Conservation (phyloP, 257 asterid species). For the Solanum medicagineum region DNA sequence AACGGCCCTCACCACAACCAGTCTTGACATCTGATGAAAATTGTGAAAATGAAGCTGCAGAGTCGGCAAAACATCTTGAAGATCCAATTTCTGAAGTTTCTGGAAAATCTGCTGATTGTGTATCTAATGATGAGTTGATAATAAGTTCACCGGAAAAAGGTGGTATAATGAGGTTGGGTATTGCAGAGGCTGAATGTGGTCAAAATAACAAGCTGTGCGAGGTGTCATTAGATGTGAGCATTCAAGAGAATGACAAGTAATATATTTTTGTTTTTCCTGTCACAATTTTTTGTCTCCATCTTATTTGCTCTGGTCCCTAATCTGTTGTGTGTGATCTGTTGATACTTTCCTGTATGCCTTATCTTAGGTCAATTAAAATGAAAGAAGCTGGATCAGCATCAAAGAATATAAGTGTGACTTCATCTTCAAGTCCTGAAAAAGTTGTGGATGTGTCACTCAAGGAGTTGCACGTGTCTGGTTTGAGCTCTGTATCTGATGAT, state of each 20-base stretch:
- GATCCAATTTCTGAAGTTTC: conserved; percentile 20
- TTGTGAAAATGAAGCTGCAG: conserved; percentile 22
- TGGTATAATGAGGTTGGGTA: conserved; percentile 2
- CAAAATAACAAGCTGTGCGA: conserved; percentile 13
- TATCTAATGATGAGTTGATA: conserved; percentile 13
- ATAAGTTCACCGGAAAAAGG: conserved; percentile 15
- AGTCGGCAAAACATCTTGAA: conserved; percentile 19
- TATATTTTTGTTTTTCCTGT: background rate
- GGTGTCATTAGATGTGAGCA: conserved; percentile 17
- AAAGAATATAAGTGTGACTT: conserved; percentile 17
- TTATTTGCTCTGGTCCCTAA: background rate
- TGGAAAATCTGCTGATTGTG: conserved; percentile 18
- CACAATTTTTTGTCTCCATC: background rate
- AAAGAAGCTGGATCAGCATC: conserved; percentile 24
- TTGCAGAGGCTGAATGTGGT: conserved; percentile 23
- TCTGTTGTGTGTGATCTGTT: background rate
- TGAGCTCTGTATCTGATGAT: conserved; percentile 28
- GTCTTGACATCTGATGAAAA: conserved; percentile 6
- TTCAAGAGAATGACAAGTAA: conserved; percentile 37
- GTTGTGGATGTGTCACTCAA: conserved; percentile 12
- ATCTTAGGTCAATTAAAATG: conserved; percentile 29
- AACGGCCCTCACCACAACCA: conserved; percentile 6
- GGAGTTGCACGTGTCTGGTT: conserved; percentile 16
- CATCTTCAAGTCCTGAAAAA: conserved; percentile 27
- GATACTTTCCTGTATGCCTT: background rate